Evolutionary conservation across 352 stramenopile genomes (phyloP).

Genomic region (Pythium rishiriense): DNA sequence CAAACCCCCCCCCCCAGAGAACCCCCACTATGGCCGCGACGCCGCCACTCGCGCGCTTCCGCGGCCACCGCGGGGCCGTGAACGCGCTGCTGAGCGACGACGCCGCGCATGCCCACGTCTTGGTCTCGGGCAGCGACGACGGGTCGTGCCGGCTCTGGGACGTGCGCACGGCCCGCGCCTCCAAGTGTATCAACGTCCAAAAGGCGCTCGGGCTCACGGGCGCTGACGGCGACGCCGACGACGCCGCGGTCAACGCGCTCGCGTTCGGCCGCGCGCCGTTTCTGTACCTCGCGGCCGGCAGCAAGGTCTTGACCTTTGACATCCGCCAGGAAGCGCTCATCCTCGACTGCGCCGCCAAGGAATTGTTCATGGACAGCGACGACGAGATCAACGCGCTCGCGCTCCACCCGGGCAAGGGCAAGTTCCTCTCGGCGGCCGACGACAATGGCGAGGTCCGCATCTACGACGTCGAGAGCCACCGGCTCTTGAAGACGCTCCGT

Average conservation of each 20-base stretch:
- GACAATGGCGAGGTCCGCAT: slow-evolving; percentile 71
- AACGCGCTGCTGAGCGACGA: slow-evolving; percentile 67
- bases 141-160: slow-evolving; percentile 74
- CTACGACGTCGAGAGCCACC: slow-evolving; percentile 57
- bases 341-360: slow-evolving; percentile 48
- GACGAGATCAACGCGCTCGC: slow-evolving; percentile 73
- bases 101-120: slow-evolving; percentile 41
- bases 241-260: slow-evolving; percentile 61
- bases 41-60: slow-evolving; percentile 42
- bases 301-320: slow-evolving; percentile 72
- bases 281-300: slow-evolving; percentile 59
- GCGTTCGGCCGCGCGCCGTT: slow-evolving; percentile 46
- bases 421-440: slow-evolving; percentile 63
- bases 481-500: slow-evolving; percentile 63
- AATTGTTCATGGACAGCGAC: slow-evolving; percentile 60
- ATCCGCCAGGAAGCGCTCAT: slow-evolving; percentile 59
- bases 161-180: slow-evolving; percentile 51
- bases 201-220: slow-evolving; percentile 42
- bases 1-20: too few species aligned
- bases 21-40: slow-evolving; percentile 27
- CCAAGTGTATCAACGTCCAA: slow-evolving; percentile 65
- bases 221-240: slow-evolving; percentile 33
- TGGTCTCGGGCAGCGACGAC: slow-evolving; percentile 71
- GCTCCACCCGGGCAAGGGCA: slow-evolving; percentile 50
- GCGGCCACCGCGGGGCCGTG: slow-evolving; percentile 57